Evolutionary conservation across 352 stramenopile genomes (phyloP).

Genomic region (Pythium folliculosum): DNA sequence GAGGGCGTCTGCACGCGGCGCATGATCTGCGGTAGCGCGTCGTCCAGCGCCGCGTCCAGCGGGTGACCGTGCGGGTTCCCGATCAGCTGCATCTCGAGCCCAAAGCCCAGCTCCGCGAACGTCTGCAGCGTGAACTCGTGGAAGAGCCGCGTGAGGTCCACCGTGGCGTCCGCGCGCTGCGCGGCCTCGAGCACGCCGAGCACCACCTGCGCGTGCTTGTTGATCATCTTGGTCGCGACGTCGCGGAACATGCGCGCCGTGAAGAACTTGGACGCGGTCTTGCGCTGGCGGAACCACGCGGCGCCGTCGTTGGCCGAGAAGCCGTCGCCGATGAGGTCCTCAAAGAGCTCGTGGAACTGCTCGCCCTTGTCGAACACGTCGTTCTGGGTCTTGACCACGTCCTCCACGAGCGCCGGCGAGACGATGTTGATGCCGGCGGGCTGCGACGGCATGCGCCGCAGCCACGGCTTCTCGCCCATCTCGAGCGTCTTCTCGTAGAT

Average conservation of each 20-base stretch:
- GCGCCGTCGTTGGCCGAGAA: conserved; percentile 28
- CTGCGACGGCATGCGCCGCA: conserved; percentile 12
- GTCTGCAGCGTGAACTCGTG: conserved; percentile 30
- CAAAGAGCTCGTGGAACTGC: conserved; percentile 7
- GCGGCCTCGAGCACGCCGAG: background rate
- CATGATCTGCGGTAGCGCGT: conserved; percentile 9
- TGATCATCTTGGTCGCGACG: conserved; percentile 12
- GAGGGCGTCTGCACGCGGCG: conserved; percentile 9
- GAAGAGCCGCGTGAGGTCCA: conserved; percentile 24
- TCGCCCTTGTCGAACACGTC: conserved; percentile 22
- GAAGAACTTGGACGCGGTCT: conserved; percentile 26
- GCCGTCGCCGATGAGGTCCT: conserved; percentile 24
- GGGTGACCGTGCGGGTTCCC: conserved; percentile 9
- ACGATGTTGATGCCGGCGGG: conserved; percentile 15
- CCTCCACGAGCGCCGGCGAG: conserved; percentile 20
- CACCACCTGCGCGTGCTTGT: conserved; percentile 15
- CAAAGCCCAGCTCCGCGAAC: conserved; percentile 34
- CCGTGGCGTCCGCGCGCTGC: background rate
- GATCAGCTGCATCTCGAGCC: conserved; percentile 23
- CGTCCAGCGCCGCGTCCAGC: conserved; percentile 11
- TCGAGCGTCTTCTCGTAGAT: conserved; percentile 12
- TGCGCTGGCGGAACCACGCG: conserved; percentile 26
- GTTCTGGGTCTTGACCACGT: conserved; percentile 26
- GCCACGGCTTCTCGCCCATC: conserved; percentile 13
- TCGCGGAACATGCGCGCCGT: conserved; percentile 17